Conservation (phyloP, 805 yeast species). For the Candida berthetii region DNA sequence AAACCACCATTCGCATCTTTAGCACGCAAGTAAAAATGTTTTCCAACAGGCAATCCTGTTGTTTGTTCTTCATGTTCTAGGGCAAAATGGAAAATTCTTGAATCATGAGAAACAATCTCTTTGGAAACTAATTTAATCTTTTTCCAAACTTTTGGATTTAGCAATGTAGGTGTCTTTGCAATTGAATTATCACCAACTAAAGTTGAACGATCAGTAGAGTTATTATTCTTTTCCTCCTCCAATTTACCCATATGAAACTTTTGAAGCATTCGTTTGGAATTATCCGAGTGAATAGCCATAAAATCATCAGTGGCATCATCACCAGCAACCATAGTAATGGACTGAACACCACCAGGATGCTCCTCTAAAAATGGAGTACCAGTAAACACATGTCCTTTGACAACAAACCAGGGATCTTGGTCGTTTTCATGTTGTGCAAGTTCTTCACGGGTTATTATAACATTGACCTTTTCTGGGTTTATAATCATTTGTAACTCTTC, state of each 20-base stretch:
- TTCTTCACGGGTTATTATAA: constrained; percentile 5
- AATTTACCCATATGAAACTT: constrained; percentile 20
- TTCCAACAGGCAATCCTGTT: constrained; percentile 26
- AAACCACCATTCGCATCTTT: constrained; percentile 16
- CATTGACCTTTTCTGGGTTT: constrained; percentile 16
- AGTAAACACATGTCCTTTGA: constrained; percentile 30
- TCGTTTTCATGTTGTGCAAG: constrained; percentile 5
- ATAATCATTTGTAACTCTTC: constrained; percentile 23
- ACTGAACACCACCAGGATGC: constrained; percentile 25
- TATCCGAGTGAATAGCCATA: constrained; percentile 26
- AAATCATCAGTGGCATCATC: constrained; percentile 26
- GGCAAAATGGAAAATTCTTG: constrained; percentile 22
- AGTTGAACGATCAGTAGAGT: background rate
- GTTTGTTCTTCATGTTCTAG: constrained; percentile 24
- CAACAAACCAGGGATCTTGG: constrained; percentile 18
- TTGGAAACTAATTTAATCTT: constrained; percentile 14
- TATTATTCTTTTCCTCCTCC: constrained; percentile 1
- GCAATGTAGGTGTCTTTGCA: constrained; percentile 10
- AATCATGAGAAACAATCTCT: constrained; percentile 20
- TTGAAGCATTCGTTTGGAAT: constrained; percentile 19
- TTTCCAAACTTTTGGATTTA: constrained; percentile 26
- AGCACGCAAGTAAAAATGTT: constrained; percentile 23
- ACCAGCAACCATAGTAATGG: constrained; percentile 20
- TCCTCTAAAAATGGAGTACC: constrained; percentile 26
- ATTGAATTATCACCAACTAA: no score